These are phyloP conservation scores for Symbiotaphrina buchneri DNA, from an alignment of 495 filamentous ascomycete species.

Conservation along the genomic window DNA sequence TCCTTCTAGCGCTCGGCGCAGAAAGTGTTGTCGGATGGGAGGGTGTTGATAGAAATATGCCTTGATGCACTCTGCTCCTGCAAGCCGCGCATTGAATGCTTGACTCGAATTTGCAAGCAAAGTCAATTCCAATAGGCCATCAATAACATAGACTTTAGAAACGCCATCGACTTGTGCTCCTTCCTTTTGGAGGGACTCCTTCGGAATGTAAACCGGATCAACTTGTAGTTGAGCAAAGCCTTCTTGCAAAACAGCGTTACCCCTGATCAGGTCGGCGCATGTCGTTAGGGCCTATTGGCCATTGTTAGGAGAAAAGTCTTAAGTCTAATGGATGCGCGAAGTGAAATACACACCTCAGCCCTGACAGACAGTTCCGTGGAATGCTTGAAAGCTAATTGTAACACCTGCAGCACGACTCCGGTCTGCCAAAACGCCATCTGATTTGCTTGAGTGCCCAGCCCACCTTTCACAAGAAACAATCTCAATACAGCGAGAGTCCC, in stretches of 20 bases:
- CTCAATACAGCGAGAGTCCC: conserved; percentile 68
- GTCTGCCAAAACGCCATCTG: conserved; percentile 69
- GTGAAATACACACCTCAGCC: conserved; percentile 36
- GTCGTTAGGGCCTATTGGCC: conserved; percentile 47
- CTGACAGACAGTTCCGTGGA: conserved; percentile 53
- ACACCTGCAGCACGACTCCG: conserved; percentile 57
- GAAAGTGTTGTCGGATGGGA: conserved; percentile 62
- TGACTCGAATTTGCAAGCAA: conserved; percentile 41
- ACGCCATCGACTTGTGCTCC: conserved; percentile 26
- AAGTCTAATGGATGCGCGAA: too few relatives aligned
- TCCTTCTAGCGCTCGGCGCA: conserved; percentile 73
- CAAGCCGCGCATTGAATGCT: conserved; percentile 58
- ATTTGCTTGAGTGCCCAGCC: conserved; percentile 58
- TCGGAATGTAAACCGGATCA: conserved; percentile 26
- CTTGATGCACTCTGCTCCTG: conserved; percentile 73
- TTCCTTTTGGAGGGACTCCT: conserved; percentile 10
- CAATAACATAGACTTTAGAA: conserved; percentile 66
- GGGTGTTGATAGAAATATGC: conserved; percentile 71
- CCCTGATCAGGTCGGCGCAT: conserved; percentile 73
- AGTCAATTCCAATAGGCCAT: conserved; percentile 73
- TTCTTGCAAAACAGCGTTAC: conserved; percentile 61
- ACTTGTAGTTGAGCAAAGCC: conserved; percentile 70
- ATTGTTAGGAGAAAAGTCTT: too few relatives aligned
- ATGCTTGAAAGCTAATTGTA: conserved; percentile 67
- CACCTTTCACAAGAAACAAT: conserved; percentile 63